These are phyloP conservation scores for Aspergillus bombycis DNA, from an alignment of 2,329 filamentous ascomycete species.

Conservation along the genomic window DNA sequence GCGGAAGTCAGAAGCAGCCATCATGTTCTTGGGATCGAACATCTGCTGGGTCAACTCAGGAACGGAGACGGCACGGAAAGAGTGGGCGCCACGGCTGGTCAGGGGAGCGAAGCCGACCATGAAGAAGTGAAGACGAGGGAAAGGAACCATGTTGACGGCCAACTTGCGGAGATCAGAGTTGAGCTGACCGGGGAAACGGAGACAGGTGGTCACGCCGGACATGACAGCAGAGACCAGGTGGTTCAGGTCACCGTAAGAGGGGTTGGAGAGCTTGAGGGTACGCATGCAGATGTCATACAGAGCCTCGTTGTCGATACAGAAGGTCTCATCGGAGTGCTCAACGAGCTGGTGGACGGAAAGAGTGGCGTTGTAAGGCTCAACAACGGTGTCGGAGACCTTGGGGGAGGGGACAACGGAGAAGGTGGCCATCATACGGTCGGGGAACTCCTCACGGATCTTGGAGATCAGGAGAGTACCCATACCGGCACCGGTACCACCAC, in stretches of 20 bases:
- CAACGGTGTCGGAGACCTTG: constrained; percentile 99
- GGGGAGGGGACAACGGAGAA: constrained; percentile 98
- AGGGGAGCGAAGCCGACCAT: constrained; percentile 99
- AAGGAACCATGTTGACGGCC: constrained; percentile 99
- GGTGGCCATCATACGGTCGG: constrained; percentile 99
- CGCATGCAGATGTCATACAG: constrained; percentile 99
- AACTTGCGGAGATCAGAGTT: constrained; percentile 99
- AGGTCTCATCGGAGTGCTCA: constrained; percentile 99
- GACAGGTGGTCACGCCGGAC: constrained; percentile 97
- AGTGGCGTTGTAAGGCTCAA: constrained; percentile 99
- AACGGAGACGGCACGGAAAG: constrained; percentile 96
- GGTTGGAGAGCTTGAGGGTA: constrained; percentile 97
- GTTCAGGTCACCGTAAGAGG: constrained; percentile 98
- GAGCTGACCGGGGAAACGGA: constrained; percentile 99
- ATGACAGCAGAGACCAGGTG: constrained; percentile 99
- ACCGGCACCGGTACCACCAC: constrained; percentile 99
- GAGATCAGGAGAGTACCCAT: constrained; percentile 99
- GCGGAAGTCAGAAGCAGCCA: constrained; percentile 99
- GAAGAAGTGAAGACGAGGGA: constrained; percentile 99
- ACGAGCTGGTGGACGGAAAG: constrained; percentile 98
- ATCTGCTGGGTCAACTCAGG: constrained; percentile 99
- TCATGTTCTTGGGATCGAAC: constrained; percentile 99
- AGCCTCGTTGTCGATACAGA: constrained; percentile 99
- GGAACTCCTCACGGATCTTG: constrained; percentile 99
- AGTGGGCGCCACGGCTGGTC: constrained; percentile 87